Evolutionary conservation across 1,284 basidiomycete genomes (phyloP), one percentile per base, ranked within the genome.

Genomic region (Pascua sp.): DNA sequence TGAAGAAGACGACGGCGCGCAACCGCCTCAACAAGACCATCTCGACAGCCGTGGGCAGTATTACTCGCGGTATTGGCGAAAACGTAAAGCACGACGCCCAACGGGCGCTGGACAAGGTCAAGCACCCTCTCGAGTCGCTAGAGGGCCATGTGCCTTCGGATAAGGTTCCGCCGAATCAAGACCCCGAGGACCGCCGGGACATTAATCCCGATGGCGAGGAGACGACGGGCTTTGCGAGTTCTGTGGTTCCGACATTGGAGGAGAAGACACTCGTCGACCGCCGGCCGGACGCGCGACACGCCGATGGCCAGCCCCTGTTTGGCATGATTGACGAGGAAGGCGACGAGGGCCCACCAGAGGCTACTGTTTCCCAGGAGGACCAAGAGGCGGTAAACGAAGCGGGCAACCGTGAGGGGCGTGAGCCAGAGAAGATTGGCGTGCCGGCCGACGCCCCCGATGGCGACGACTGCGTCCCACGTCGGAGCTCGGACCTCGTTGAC

Each of bases 171-270:
- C 56, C 56, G 7, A 48, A 17, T 1, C 42, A 42, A 8, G 51
- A 71, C 0, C 73, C 80, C 36, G 79, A 79, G 39, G 86, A 87
- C 64, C 81, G 84, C 24, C 83, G 73, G 65, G 81, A 80, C 38
- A 75, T 75, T n/a, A 80, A 83, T 2, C 85, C 84, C 5, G 67
- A 82, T 60, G 78, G 82, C 62, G 76, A 77, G 32, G 76, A 78
- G 17, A 38, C 47, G 15, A 18, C 36, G 12, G 85, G 85, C 1
- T 88, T 89, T 70, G 81, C 86, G 0, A 84, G 83, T 62, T 78
- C 85, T 1, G 78, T 84, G 10, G 84, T 89, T 1, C 88, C 89
- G 0, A 88, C 85, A 0, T 70, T 89, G 8, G 89, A 90, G 70
- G 87, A 89, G 75, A 84, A 86, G 71, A 80, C 79, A 0, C 77